A percentile compares a stretch with the other conserved stretches of the same genome.
Conservation (phyloP, 2,329 filamentous ascomycete species). For the Fusarium cicatricum region DNA sequence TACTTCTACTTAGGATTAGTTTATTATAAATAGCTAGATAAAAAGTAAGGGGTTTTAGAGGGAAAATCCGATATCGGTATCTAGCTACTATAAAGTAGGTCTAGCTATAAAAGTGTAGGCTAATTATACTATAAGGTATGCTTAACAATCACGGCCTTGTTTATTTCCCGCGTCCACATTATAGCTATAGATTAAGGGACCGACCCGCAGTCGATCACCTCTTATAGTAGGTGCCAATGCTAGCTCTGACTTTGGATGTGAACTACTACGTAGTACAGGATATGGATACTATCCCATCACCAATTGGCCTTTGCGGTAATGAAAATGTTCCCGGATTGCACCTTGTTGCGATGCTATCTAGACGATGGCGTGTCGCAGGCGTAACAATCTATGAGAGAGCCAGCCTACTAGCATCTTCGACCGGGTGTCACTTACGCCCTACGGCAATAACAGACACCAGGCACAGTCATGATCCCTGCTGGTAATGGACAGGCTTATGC, state of each 20-base stretch:
- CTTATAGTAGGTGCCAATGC: slow-evolving; percentile 15
- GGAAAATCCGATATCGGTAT: too few species aligned
- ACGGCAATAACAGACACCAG: slow-evolving; percentile 10
- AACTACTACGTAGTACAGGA: slow-evolving; percentile 7
- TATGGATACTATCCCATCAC: slow-evolving; percentile 25
- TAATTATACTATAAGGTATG: too few species aligned
- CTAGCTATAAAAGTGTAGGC: too few species aligned
- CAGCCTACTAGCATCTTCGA: neutral
- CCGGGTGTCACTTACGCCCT: slow-evolving; percentile 27
- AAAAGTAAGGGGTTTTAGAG: too few species aligned
- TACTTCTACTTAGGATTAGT: too few species aligned
- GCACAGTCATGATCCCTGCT: slow-evolving; percentile 26
- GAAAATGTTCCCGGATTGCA: slow-evolving; percentile 10
- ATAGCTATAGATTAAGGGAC: slow-evolving; percentile 16
- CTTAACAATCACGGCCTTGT: too few species aligned
- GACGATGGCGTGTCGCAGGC: slow-evolving; percentile 18
- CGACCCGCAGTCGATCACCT: slow-evolving; percentile 9
- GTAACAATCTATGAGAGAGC: slow-evolving; percentile 5
- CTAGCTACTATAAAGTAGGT: too few species aligned
- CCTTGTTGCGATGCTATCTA: neutral
- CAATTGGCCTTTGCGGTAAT: slow-evolving; percentile 17
- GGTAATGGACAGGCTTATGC: slow-evolving; percentile 15
- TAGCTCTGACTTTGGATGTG: slow-evolving; percentile 21
- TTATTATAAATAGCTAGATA: too few species aligned
- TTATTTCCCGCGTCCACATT: slow-evolving; percentile 21